Base-by-base conservation (phyloP, 208 protist species). In the Trypanosoma theileri region DNA sequence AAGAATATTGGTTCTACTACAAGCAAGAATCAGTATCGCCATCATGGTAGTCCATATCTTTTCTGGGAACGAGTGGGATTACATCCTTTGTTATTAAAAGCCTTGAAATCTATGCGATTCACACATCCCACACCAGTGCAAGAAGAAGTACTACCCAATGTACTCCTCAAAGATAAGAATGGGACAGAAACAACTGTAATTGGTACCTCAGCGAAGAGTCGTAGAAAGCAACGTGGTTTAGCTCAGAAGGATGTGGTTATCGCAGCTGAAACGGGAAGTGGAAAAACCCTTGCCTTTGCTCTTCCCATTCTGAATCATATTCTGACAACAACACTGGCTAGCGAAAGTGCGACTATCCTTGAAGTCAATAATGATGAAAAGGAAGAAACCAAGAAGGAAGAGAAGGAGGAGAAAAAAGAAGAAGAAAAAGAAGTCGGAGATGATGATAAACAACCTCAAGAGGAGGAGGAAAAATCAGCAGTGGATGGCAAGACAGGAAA, bases 261-360 rank as follows among this genome's bases (percentile, higher is more conserved):
- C 40, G 94, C 94, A 14, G 91, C 94, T 0, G 93, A 98, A 73
- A 98, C 95, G 22, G 95, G 96, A 56, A 94, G 81, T 66, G 97
- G 98, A 24, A 99, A 99, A 82, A 99, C 99, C 26, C 71, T 99
- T 1, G 97, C 98, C 16, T 99, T 99, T 77, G 88, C 99, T 16
- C 82, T 99, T 21, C 99, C 99, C 14, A 91, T 97, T 28, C 69
- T 97, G 12, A 60, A 95, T 17, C 66, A 88, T n/a, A 28, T 95
- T 14, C 69, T 95, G 16, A 57, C 42, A 9, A 46, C 22, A 45
- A 63, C 76, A 21, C 59, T 46, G 0, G 0, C 14, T n/a, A 50
- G 31, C 51, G 72, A 84, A 22, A 60, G 66, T 12, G n/a, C 44
- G 4, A n/a, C n/a, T 0, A 14, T 48, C 16, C 51, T 44, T 46